Conservation (phyloP, 306 rosid species). For the Cyclanthera cordifolia region DNA sequence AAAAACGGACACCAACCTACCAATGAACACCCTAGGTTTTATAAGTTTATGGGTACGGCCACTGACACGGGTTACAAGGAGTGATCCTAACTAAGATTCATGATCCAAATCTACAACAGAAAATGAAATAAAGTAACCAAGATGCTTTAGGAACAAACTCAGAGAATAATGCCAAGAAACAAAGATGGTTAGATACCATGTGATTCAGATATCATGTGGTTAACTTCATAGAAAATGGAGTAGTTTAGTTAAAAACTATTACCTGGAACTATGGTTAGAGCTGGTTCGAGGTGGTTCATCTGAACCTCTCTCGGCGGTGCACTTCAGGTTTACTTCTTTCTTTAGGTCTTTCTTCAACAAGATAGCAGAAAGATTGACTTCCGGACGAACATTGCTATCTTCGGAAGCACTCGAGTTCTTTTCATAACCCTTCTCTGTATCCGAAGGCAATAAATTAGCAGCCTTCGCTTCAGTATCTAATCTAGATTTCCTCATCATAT, state of each 20-base stretch:
- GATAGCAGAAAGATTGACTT: conserved; percentile 17
- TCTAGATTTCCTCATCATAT: conserved; percentile 31
- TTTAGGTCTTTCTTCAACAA: conserved; percentile 20
- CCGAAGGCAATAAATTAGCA: conserved; percentile 23
- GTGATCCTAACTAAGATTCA: neutral
- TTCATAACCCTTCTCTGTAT: conserved; percentile 20
- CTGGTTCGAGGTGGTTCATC: conserved; percentile 18
- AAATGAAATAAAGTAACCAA: neutral
- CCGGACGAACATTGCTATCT: conserved; percentile 9
- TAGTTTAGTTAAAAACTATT: neutral
- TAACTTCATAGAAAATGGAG: neutral
- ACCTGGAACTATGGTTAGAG: conserved; percentile 44
- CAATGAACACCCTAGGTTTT: too few relatives aligned
- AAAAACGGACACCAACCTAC: too few relatives aligned
- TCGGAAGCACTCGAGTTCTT: conserved; percentile 24
- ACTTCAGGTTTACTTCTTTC: too few relatives aligned
- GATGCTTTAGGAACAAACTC: neutral
- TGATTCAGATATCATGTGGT: neutral
- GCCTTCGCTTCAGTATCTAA: conserved; percentile 22
- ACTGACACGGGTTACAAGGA: too few relatives aligned
- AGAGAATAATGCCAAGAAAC: neutral
- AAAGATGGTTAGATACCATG: neutral
- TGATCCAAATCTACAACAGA: neutral
- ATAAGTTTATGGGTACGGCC: too few relatives aligned
- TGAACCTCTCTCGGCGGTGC: conserved; percentile 19